Conservation (phyloP, 2,329 filamentous ascomycete genomes). For the Hypoxylon sp. region DNA sequence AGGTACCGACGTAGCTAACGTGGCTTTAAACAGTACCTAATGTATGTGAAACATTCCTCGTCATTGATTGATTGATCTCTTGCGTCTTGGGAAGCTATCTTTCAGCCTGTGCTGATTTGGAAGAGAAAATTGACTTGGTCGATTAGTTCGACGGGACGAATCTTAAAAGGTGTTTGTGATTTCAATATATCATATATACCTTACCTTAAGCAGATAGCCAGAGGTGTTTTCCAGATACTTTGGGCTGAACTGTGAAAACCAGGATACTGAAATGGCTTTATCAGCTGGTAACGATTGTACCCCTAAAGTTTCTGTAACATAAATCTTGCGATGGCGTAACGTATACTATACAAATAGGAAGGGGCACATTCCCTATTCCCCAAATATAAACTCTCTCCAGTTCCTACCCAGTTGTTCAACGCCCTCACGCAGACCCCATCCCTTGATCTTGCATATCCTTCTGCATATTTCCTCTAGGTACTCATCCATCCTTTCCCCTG, state of each 20-base stretch:
- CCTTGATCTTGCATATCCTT: conserved; percentile 82
- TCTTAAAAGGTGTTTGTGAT: conserved; percentile 51
- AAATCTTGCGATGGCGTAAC: no score
- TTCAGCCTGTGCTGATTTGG: not conserved
- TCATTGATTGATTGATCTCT: not conserved
- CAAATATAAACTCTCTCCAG: conserved; percentile 83
- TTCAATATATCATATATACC: no score
- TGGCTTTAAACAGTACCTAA: not conserved
- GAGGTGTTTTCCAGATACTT: no score
- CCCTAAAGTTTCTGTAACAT: no score
- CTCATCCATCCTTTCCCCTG: conserved; percentile 84
- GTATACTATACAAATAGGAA: no score
- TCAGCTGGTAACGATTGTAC: no score
- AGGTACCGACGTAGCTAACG: not conserved
- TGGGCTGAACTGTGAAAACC: no score
- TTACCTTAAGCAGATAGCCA: no score
- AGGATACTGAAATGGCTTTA: no score
- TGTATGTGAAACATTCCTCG: not conserved
- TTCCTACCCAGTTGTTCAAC: conserved; percentile 78
- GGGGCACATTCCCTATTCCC: conserved; percentile 52
- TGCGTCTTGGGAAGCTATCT: not conserved
- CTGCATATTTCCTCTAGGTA: conserved; percentile 81
- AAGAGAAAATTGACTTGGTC: conserved; percentile 19
- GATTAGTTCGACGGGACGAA: conserved; percentile 49
- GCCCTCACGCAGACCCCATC: conserved; percentile 82